These are phyloP conservation scores for Trichoderma breve DNA, from an alignment of 2,329 filamentous ascomycete species.

Conservation along the genomic window DNA sequence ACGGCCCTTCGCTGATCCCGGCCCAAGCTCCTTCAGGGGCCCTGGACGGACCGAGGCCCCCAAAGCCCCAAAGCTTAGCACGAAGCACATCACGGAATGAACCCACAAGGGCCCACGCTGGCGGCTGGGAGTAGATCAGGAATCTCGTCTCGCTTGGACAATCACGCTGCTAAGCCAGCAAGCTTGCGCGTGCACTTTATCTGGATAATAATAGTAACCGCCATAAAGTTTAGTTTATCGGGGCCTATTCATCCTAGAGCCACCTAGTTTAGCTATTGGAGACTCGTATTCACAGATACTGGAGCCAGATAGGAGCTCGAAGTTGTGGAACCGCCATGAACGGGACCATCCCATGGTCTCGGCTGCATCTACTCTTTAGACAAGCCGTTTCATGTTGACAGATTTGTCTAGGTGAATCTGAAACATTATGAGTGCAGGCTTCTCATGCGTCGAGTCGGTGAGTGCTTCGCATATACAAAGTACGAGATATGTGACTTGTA, in stretches of 20 bases:
- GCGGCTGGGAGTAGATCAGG: neutral
- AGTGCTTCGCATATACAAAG: neutral
- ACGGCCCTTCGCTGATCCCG: neutral
- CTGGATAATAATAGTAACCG: constrained; percentile 3
- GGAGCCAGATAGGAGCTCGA: neutral
- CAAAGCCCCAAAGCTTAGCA: constrained; percentile 12
- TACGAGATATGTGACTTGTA: neutral
- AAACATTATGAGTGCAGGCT: neutral
- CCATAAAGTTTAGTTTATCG: neutral
- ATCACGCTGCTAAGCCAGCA: neutral
- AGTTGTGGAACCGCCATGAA: neutral
- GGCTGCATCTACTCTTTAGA: neutral
- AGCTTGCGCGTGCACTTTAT: neutral
- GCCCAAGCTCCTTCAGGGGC: constrained; percentile 2
- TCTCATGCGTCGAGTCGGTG: neutral
- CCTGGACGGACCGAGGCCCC: neutral
- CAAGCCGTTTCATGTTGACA: neutral
- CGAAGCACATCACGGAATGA: constrained; percentile 5
- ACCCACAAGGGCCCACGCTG: constrained; percentile 6
- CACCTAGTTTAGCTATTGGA: neutral
- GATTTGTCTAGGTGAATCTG: neutral
- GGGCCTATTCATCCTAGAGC: neutral
- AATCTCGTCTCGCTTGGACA: neutral
- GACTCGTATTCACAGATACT: neutral
- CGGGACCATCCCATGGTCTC: neutral